A percentile compares a stretch with the other conserved stretches of the same genome.
Conservation (phyloP, 2,329 filamentous ascomycete species). For the Aspergillus piperis region DNA sequence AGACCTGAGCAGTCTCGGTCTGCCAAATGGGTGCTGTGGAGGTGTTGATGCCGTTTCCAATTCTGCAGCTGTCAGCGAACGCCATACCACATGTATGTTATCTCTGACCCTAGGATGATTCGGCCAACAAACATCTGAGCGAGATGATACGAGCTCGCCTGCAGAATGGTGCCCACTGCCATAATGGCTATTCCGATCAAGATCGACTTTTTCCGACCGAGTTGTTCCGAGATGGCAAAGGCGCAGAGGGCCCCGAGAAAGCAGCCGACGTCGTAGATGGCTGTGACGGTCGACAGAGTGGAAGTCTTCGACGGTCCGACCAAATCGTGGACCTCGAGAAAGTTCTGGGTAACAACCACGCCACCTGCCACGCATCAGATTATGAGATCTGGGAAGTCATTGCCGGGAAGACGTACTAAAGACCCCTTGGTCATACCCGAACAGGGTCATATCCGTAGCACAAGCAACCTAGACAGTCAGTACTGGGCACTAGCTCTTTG, state of each 20-base stretch:
- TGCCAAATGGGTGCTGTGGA: slow-evolving; percentile 53
- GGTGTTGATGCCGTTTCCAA: slow-evolving; percentile 48
- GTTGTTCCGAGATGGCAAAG: not conserved
- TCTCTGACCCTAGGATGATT: not conserved
- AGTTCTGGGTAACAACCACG: not conserved
- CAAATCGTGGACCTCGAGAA: not conserved
- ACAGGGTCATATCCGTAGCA: slow-evolving; percentile 5
- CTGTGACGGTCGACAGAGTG: not conserved
- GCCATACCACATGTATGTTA: not conserved
- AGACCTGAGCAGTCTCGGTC: slow-evolving; percentile 51
- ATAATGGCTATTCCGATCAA: not conserved
- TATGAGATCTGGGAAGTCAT: not conserved
- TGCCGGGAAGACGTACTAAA: not conserved
- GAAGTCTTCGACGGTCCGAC: not conserved
- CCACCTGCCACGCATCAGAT: not conserved
- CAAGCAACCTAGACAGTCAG: not conserved
- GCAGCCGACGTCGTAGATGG: not conserved
- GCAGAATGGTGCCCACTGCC: not conserved
- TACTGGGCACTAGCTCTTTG: not conserved
- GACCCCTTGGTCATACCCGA: slow-evolving; percentile 5
- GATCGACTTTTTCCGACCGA: not conserved
- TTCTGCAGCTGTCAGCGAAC: not conserved
- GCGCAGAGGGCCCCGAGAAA: not conserved
- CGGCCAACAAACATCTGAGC: not conserved
- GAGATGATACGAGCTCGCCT: not conserved